Base-by-base conservation (phyloP, 495 filamentous ascomycete species). In the Pyronema domesticum region DNA sequence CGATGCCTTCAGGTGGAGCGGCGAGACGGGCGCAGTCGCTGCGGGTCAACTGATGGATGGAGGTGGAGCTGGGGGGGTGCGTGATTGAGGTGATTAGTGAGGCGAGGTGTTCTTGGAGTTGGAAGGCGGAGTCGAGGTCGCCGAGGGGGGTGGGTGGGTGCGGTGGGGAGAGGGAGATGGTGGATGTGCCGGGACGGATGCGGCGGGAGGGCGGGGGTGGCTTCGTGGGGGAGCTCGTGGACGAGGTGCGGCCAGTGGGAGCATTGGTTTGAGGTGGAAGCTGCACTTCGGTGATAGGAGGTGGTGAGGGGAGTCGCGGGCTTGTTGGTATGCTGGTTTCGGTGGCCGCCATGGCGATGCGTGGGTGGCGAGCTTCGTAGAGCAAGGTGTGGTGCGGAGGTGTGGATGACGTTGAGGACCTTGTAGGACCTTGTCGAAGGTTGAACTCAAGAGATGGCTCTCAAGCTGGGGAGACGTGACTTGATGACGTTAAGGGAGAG, bases 101-200 rank as follows among this genome's bases (percentile, higher is more conserved):
- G 69, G 89, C 88, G 46, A 98, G 79, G 65, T 98, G 93, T 71
- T 98, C 91, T 67, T 95, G 91, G n/a, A 95, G 80, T 68, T 94
- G 91, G 65, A 98, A 98, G 53, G 91, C 83, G 8, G 88, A 94
- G 65, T 96, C 88, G 65, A 98, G 82, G 79, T 95, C 85, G 42
- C 76, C 74, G 50, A 96, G 72, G 15, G 87, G 82, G 14, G 52
- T 54, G 48, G 95, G 71, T 18, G 93, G 89, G 52, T 88, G 89
- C 0, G 93, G 93, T 54, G 82, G 81, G 36, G 83, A 80, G 84
- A 98, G 95, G 61, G 96, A 85, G 57, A 74, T 80, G 7, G 87
- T 78, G 68, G 82, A 88, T 37, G 89, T 94, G 46, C 91, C 91
- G 3, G 91, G 89, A 18, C 91, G 81, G 67, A 98, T 94, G 60